Percentiles rank a stretch among this genome's conserved stretches.
Evolutionary conservation across 1,139 yeast species (phyloP).

Genomic region (Diutina ranongensis): DNA sequence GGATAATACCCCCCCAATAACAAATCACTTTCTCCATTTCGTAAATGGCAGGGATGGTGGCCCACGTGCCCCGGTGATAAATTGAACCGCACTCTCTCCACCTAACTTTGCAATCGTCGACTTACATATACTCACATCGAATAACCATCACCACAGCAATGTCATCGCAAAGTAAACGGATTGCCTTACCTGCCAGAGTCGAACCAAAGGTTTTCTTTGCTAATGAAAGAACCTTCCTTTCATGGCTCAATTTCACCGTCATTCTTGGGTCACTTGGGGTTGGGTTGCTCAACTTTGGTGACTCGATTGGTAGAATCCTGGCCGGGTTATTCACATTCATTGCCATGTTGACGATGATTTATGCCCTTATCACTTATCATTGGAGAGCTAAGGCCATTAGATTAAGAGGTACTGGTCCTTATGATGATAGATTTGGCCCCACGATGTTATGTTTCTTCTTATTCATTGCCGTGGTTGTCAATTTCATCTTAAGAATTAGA

Average conservation of each 20-base stretch:
- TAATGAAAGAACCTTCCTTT: constrained; percentile 93
- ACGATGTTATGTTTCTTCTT: constrained; percentile 95
- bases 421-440: constrained; percentile 97
- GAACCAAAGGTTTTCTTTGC: constrained; percentile 99
- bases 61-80: no score
- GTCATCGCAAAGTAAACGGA: constrained; percentile 44
- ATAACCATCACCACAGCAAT: neutral
- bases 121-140: neutral
- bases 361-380: constrained; percentile 90
- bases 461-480: constrained; percentile 83
- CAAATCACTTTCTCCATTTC: no score
- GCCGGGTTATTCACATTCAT: constrained; percentile 90
- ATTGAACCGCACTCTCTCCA: no score
- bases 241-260: constrained; percentile 97
- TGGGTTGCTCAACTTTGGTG: constrained; percentile 93
- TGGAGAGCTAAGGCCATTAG: constrained; percentile 99
- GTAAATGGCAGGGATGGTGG: no score
- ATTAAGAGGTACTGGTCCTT: constrained; percentile 94
- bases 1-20: no score
- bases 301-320: constrained; percentile 78
- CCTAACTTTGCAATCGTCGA: no score
- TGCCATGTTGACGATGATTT: constrained; percentile 96
- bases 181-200: constrained; percentile 94
- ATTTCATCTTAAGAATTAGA: constrained; percentile 72
- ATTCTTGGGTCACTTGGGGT: constrained; percentile 94